These are phyloP conservation scores for Tanacetum coccineum DNA, from an alignment of 129 eudicot genomes.

Conservation along the genomic window DNA sequence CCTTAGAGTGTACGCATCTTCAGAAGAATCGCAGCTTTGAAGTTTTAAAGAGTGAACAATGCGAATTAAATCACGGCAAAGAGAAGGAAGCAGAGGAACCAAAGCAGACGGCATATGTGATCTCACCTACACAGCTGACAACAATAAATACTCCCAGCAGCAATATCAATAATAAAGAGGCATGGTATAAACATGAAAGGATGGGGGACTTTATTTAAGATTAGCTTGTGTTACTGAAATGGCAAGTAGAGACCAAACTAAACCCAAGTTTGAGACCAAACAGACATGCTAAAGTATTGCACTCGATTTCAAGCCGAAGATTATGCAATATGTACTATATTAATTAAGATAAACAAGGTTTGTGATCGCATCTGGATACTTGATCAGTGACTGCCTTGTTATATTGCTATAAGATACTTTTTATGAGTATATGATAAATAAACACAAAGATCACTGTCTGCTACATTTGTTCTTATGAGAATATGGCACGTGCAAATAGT, in stretches of 20 bases:
- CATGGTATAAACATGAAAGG: slow-evolving; percentile 1
- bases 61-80: slow-evolving; percentile 50
- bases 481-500: slow-evolving; percentile 44
- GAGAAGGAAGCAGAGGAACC: slow-evolving; percentile 57
- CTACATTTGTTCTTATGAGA: slow-evolving; percentile 31
- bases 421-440: slow-evolving; percentile 3
- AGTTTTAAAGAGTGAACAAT: slow-evolving; percentile 48
- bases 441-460: slow-evolving; percentile 5
- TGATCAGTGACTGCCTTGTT: not conserved
- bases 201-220: too few species aligned
- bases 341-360: not conserved
- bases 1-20: slow-evolving; percentile 43
- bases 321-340: not conserved
- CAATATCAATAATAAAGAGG: slow-evolving; percentile 6
- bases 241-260: too few species aligned
- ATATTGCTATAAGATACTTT: not conserved
- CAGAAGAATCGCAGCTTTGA: slow-evolving; percentile 37
- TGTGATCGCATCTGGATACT: not conserved
- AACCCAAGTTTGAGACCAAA: too few species aligned
- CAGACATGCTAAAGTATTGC: not conserved
- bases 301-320: not conserved
- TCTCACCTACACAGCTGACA: slow-evolving; percentile 50
- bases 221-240: slow-evolving; percentile 11
- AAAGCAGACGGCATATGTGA: slow-evolving; percentile 73
- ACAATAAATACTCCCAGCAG: not conserved